Evolutionary conservation across 83 land plant species (phyloP).

Genomic region (Thuja plicata): DNA sequence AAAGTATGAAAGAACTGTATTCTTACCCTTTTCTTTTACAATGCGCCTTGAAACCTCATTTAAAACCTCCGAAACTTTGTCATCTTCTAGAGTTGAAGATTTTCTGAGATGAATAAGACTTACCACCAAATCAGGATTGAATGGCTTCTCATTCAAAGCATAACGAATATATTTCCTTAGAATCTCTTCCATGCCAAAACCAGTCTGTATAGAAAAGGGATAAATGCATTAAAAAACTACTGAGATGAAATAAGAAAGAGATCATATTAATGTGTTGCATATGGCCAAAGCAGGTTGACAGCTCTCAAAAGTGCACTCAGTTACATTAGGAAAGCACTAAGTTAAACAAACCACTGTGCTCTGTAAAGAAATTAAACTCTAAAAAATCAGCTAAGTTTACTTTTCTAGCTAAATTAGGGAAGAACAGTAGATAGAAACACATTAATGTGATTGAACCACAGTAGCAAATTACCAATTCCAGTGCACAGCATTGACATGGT

Average conservation of each 20-base stretch:
- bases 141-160: conserved; percentile 91
- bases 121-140: conserved; percentile 70
- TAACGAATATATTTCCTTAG: conserved; percentile 93
- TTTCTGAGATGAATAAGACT: conserved; percentile 81
- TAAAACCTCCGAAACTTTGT: conserved; percentile 76
- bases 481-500: too few species aligned
- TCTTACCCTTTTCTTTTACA: conserved; percentile 84
- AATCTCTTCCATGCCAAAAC: conserved; percentile 77
- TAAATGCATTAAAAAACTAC: not conserved
- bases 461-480: too few species aligned
- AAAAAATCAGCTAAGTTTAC: not conserved
- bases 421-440: not conserved
- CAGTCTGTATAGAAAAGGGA: conserved; percentile 64
- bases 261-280: not conserved
- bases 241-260: not conserved
- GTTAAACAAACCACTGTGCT: not conserved
- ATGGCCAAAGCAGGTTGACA: not conserved
- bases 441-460: not conserved
- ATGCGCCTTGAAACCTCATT: conserved; percentile 88
- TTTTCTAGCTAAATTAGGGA: not conserved
- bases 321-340: not conserved
- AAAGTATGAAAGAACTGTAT: conserved; percentile 7
- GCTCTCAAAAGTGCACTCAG: not conserved
- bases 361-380: not conserved
- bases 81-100: conserved; percentile 71